Evolutionary conservation across 768 basidiomycete genomes (phyloP).

Genomic region (Boletellus ananas): DNA sequence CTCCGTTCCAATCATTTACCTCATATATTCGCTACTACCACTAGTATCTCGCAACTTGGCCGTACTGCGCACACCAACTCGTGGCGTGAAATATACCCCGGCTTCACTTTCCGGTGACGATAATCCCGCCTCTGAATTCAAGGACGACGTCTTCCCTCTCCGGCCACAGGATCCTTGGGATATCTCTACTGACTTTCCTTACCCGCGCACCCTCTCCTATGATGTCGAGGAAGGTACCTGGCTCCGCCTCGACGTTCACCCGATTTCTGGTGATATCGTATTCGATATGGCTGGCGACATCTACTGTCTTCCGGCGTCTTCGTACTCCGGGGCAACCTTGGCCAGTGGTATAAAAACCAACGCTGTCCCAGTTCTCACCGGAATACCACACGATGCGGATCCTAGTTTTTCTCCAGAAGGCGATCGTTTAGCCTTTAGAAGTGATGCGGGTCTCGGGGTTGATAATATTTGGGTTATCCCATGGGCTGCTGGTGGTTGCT

Average conservation of each 20-base stretch:
- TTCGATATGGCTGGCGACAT: slow-evolving; percentile 76
- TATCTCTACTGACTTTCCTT: slow-evolving; percentile 72
- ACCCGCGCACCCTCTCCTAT: slow-evolving; percentile 61
- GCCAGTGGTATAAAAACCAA: slow-evolving; percentile 24
- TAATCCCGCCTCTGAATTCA: slow-evolving; percentile 42
- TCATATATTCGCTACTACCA: slow-evolving; percentile 13
- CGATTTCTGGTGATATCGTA: slow-evolving; percentile 63
- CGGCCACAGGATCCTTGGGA: slow-evolving; percentile 58
- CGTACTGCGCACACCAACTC: neutral
- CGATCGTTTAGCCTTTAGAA: slow-evolving; percentile 60
- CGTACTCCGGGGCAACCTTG: slow-evolving; percentile 32
- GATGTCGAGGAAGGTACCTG: slow-evolving; percentile 74
- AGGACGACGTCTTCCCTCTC: slow-evolving; percentile 59
- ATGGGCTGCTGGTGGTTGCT: slow-evolving; percentile 56
- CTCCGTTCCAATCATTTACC: slow-evolving; percentile 16
- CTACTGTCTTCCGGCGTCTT: slow-evolving; percentile 57
- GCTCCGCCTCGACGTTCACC: slow-evolving; percentile 70
- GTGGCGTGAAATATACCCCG: slow-evolving; percentile 1
- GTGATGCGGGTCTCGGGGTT: slow-evolving; percentile 68
- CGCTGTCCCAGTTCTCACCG: slow-evolving; percentile 58
- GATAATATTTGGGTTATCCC: slow-evolving; percentile 72
- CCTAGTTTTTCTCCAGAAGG: slow-evolving; percentile 71
- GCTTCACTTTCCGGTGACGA: slow-evolving; percentile 12
- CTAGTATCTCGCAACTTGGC: slow-evolving; percentile 10
- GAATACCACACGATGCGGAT: slow-evolving; percentile 68